Evolutionary conservation across 2,329 filamentous ascomycete genomes (phyloP).

Genomic region (Pseudogymnoascus sp.): DNA sequence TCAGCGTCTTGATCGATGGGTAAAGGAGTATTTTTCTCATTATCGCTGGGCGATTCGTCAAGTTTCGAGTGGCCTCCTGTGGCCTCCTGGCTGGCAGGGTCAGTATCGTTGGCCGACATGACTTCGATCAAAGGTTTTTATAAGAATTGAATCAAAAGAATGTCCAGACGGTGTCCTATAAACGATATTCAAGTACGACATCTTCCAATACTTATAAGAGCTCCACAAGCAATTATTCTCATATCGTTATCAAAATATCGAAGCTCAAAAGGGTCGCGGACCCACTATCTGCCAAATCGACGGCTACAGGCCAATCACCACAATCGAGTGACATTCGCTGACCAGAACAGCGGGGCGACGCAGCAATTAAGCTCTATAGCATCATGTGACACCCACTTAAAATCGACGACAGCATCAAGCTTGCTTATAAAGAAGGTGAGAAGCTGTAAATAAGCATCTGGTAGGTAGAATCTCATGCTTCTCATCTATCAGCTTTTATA

Average conservation of each 20-base stretch:
- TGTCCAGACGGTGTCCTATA: neutral
- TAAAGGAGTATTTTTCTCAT: neutral
- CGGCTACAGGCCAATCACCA: neutral
- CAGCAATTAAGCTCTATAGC: neutral
- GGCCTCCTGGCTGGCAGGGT: neutral
- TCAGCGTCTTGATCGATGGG: neutral
- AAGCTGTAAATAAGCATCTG: neutral
- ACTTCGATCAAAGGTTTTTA: neutral
- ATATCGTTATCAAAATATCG: neutral
- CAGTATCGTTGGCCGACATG: neutral
- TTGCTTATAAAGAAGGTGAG: neutral
- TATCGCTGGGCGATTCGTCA: neutral
- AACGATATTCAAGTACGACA: neutral
- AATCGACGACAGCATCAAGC: neutral
- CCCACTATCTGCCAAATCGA: neutral
- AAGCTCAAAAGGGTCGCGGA: neutral
- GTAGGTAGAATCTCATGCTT: neutral
- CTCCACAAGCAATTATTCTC: neutral
- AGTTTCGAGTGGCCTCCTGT: neutral
- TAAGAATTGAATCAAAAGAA: neutral
- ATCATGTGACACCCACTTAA: neutral
- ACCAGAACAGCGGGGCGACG: neutral
- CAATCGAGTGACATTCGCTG: neutral
- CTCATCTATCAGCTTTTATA: neutral
- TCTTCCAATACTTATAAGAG: neutral